Conservation (phyloP, 148 eudicot species). For the Nepenthes mirabilis region DNA sequence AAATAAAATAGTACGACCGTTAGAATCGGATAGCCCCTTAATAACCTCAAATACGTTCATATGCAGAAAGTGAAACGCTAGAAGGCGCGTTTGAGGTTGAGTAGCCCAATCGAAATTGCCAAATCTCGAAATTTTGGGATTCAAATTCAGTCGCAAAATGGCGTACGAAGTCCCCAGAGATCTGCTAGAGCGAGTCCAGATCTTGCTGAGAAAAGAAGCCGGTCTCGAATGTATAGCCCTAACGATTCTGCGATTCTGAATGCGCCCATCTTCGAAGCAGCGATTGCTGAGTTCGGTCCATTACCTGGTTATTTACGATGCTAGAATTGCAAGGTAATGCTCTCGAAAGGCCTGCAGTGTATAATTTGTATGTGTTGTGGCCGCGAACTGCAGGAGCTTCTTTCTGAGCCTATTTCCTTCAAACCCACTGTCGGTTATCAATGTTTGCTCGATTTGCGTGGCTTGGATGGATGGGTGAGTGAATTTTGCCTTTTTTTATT, state of each 20-base stretch:
- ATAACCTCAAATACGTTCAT: no score
- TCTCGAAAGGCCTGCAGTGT: conserved; percentile 12
- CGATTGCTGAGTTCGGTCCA: conserved; percentile 6
- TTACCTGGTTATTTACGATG: conserved; percentile 3
- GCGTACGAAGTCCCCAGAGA: conserved; percentile 6
- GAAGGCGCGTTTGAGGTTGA: no score
- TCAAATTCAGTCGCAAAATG: background rate
- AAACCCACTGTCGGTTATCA: conserved; percentile 40
- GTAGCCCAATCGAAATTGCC: no score
- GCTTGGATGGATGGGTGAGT: conserved; percentile 74
- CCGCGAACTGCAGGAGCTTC: conserved; percentile 3
- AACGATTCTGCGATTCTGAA: background rate
- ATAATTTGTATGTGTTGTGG: conserved; percentile 10
- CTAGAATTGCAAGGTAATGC: conserved; percentile 3
- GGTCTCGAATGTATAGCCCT: conserved; percentile 5
- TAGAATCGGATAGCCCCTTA: no score
- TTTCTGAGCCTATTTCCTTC: conserved; percentile 34
- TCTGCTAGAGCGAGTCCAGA: conserved; percentile 7
- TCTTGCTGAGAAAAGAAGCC: conserved; percentile 7
- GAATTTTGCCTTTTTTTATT: background rate
- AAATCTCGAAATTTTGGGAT: no score
- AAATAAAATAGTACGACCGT: no score
- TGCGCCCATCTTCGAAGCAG: conserved; percentile 4
- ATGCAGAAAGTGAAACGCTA: no score
- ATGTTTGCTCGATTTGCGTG: conserved; percentile 57